Evolutionary conservation across 257 asterid genomes (phyloP), one percentile per base, ranked within the genome.

Genomic region (Solanum lignicaule): DNA sequence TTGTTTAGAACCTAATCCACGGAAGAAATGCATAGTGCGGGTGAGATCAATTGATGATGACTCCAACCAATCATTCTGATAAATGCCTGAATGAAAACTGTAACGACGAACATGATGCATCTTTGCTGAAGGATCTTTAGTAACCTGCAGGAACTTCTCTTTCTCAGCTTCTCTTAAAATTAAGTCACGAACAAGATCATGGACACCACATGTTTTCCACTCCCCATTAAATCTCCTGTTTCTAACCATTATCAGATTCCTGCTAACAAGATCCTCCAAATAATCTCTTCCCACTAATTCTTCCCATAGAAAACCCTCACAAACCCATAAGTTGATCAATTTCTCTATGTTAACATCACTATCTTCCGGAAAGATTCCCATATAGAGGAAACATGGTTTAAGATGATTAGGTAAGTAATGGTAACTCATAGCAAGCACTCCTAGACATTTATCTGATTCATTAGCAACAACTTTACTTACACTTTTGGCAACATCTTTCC

Each of bases 281-380:
- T 2, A 60, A 60, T 60, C 29, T 38, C 25, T 73, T 48, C 58
- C 84, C 21, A 32, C 29, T 23, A 60, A 60, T 36, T 73, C 84
- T 52, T 86, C 88, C 15, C 25, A 68, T 68, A 68, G 21, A 68
- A 86, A 66, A 29, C 66, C 66, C 25, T 41, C 21, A 86, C 20
- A 71, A 86, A 86, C 69, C 87, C 69, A 69, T 62, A 86, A 86
- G 20, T 43, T 29, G 16, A 86, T 68, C 87, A 86, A 69, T 36
- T 20, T 85, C 9, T 15, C 16, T 5, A 68, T 58, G 32, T 27
- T 29, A 32, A 86, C 55, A 3, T 68, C 81, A 27, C 8, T 7
- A 6, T 69, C 83, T 46, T 86, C 66, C 2, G 48, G 87, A 27
- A 86, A 86, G 16, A 36, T 6, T 60, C 69, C 29, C 69, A 23